Percentiles rank a stretch among this genome's conserved stretches.
Conservation (phyloP, 1,139 yeast genomes). For the Debaryomyces udenii region DNA sequence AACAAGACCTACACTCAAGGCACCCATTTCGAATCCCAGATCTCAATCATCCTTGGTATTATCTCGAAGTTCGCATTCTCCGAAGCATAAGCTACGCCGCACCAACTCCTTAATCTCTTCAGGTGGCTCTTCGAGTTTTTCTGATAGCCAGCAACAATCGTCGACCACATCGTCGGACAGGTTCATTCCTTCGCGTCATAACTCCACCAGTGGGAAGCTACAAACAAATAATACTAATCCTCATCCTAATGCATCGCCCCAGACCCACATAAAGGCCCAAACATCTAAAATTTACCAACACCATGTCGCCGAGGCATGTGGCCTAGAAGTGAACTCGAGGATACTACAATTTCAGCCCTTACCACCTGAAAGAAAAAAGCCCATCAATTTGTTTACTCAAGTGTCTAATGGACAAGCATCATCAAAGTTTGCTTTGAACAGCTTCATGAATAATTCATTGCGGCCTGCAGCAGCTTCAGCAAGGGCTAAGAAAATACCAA, state of each 20-base stretch:
- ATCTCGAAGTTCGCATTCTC: constrained; percentile 19
- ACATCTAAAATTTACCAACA: constrained; percentile 73
- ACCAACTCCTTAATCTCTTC: constrained; percentile 37
- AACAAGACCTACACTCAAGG: constrained; percentile 20
- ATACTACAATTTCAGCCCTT: constrained; percentile 85
- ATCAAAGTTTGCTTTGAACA: constrained; percentile 21
- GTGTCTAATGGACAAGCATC: constrained; percentile 25
- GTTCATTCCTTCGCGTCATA: constrained; percentile 50
- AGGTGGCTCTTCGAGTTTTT: constrained; percentile 26
- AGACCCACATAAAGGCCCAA: constrained; percentile 66
- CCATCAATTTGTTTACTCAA: constrained; percentile 51
- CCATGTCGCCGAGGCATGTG: constrained; percentile 94
- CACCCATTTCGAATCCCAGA: constrained; percentile 24
- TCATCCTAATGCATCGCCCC: constrained; percentile 52
- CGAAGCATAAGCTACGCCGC: constrained; percentile 34
- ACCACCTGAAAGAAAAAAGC: constrained; percentile 74
- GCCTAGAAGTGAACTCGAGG: constrained; percentile 80
- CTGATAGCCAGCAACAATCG: constrained; percentile 26
- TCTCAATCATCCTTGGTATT: constrained; percentile 24
- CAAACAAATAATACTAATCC: constrained; percentile 35
- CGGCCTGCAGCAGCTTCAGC: constrained; percentile 57
- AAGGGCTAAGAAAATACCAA: constrained; percentile 71
- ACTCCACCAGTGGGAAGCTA: constrained; percentile 44
- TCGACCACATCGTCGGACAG: constrained; percentile 37
- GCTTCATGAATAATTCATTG: constrained; percentile 18